Conservation (phyloP, 2,329 filamentous ascomycete genomes). For the Cladorrhinum sp. region DNA sequence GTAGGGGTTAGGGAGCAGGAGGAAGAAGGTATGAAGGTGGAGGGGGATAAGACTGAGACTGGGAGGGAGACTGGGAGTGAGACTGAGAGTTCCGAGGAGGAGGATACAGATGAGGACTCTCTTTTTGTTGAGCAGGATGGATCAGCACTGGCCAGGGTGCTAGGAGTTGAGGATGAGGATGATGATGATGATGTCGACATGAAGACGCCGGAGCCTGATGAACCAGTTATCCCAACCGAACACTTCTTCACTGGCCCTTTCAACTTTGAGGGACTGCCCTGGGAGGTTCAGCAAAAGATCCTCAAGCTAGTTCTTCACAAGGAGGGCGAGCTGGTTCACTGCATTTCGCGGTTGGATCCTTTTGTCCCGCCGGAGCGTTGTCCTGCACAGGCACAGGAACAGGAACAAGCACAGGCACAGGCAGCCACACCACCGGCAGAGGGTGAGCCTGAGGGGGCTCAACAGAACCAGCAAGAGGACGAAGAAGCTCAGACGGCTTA, state of each 20-base stretch:
- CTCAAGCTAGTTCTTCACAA: constrained; percentile 39
- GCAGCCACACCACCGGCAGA: too few species aligned
- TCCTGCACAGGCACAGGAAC: constrained; percentile 2
- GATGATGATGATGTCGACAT: too few species aligned
- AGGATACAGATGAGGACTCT: background rate
- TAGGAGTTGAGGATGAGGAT: too few species aligned
- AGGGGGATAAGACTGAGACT: background rate
- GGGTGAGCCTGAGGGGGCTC: too few species aligned
- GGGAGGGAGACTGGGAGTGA: background rate
- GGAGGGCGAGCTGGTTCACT: constrained; percentile 37
- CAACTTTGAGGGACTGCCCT: constrained; percentile 32
- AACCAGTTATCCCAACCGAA: background rate
- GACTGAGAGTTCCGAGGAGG: background rate
- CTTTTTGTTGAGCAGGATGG: background rate
- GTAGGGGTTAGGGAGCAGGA: background rate
- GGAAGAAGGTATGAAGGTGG: background rate
- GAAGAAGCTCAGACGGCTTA: constrained; percentile 12
- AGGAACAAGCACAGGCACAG: too few species aligned
- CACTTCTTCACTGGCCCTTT: background rate
- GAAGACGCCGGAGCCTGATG: too few species aligned
- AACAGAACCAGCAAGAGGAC: too few species aligned
- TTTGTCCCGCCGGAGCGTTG: constrained; percentile 11
- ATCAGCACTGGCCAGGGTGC: background rate
- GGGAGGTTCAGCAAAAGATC: constrained; percentile 34
- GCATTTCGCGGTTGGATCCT: constrained; percentile 44